phyloP scores from a whole-genome alignment of 495 filamentous ascomycete genomes.

The Parathielavia appendiculata region DNA sequence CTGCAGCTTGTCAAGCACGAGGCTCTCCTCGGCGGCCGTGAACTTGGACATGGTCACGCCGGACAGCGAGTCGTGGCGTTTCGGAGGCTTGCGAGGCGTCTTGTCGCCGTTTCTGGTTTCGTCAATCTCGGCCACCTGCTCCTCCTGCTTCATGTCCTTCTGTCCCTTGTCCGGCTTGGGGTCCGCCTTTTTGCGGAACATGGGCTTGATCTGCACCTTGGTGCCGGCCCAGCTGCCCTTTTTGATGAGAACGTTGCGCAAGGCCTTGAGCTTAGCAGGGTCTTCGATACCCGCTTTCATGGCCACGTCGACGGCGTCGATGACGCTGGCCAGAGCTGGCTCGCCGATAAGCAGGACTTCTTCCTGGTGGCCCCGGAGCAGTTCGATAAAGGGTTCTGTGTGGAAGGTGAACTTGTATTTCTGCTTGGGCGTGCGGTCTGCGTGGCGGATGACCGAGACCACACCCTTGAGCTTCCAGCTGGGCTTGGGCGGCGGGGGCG shows the following conservation, averaged over 20 bases:
- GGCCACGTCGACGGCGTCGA: conserved; percentile 74
- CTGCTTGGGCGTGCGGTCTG: conserved; percentile 95
- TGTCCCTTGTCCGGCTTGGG: conserved; percentile 37
- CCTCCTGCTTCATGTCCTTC: conserved; percentile 11
- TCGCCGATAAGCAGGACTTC: conserved; percentile 93
- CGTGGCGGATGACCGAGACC: conserved; percentile 92
- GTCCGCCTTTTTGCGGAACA: conserved; percentile 81
- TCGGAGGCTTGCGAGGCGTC: conserved; percentile 40
- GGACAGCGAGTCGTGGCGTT: conserved; percentile 74
- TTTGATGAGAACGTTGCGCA: conserved; percentile 79
- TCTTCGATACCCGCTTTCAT: conserved; percentile 77
- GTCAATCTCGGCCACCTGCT: conserved; percentile 3
- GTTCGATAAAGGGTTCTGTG: conserved; percentile 88
- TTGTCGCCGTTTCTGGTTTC: conserved; percentile 16
- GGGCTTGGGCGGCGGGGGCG: conserved; percentile 85
- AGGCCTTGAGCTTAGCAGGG: conserved; percentile 70
- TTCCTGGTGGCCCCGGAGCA: conserved; percentile 90
- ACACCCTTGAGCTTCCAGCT: conserved; percentile 98
- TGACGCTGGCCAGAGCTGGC: conserved; percentile 81
- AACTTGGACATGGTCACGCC: conserved; percentile 84
- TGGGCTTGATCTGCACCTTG: conserved; percentile 98
- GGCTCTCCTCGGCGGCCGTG: conserved; percentile 80
- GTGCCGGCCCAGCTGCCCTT: conserved; percentile 93
- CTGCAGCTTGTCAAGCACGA: conserved; percentile 90
- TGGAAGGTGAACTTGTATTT: conserved; percentile 99